phyloP scores from a whole-genome alignment of 176 grass and related monocot species.

The Microstegium vimineum region DNA sequence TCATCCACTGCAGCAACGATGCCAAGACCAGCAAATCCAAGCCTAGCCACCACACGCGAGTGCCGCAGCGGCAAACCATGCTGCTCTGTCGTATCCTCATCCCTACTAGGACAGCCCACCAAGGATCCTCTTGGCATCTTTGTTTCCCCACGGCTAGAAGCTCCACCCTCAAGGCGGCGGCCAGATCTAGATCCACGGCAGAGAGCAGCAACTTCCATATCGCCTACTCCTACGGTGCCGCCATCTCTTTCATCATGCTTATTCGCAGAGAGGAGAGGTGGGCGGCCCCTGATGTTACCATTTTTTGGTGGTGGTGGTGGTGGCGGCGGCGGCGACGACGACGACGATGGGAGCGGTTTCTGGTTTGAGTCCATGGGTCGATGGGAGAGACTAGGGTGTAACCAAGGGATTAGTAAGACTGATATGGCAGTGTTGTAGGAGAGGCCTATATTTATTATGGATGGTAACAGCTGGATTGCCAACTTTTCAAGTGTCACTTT shows the following conservation, averaged over 20 bases:
- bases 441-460: background rate
- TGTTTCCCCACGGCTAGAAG: background rate
- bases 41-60: background rate
- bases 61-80: no score
- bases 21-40: background rate
- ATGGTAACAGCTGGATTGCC: background rate
- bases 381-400: background rate
- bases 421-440: background rate
- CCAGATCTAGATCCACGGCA: background rate
- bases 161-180: background rate
- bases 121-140: background rate
- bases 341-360: background rate
- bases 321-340: background rate
- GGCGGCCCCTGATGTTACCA: background rate
- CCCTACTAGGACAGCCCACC: background rate
- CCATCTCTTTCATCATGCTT: background rate
- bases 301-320: background rate
- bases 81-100: background rate
- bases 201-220: background rate
- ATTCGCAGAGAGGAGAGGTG: rapidly evolving
- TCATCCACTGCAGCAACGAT: rapidly evolving
- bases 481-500: background rate
- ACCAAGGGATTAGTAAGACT: background rate
- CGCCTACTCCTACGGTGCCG: rapidly evolving
- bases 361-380: background rate